Base-by-base conservation (phyloP, 2,329 filamentous ascomycete genomes). In the Reticulascus tulasneorum region DNA sequence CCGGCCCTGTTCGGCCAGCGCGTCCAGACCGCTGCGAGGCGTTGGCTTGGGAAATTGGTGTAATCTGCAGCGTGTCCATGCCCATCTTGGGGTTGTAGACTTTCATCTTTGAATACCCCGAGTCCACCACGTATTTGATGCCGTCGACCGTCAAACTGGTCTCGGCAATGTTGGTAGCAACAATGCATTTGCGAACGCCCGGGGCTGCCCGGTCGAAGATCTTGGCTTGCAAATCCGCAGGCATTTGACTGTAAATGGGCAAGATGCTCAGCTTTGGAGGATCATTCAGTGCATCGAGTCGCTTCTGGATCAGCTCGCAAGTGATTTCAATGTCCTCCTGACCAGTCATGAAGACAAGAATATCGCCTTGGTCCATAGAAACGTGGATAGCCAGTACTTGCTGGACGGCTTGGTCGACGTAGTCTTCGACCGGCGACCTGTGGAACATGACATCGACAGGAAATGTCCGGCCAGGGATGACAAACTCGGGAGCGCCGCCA, bases 201-300 rank as follows among this genome's bases (percentile, higher is more conserved):
- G 90, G 84, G 3, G 86, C 72, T 3, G 94, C 93, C 47, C 83
- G 80, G 55, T 98, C 91, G 52, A 98, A 98, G 47, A 98, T 98
- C 63, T 94, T 97, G 41, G 93, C 88, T 61, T 98, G 94, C 23
- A 98, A 69, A 59, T 98, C 94, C 22, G 93, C 93, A 3, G 93
- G 94, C 93, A 98, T 96, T 61, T 98, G 93, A 73, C 89, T 96
- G 77, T 98, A 98, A 37, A 98, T 97, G 0, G 94, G 94, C 19
- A 98, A 65, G 36, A 98, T 94, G 56, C 86, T 91, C 40, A 98
- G 77, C 56, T 95, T 91, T 2, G 93, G 90, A 1, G 93, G 91
- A 52, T 98, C 90, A 45, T 96, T 97, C 21, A 98, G 75, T 20
- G 91, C 77, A 46, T 87, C 84, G 12, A 98, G 70, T 27, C 93